Conservation (phyloP, 805 yeast species). For the Yamadazyma paraphyllophila region DNA sequence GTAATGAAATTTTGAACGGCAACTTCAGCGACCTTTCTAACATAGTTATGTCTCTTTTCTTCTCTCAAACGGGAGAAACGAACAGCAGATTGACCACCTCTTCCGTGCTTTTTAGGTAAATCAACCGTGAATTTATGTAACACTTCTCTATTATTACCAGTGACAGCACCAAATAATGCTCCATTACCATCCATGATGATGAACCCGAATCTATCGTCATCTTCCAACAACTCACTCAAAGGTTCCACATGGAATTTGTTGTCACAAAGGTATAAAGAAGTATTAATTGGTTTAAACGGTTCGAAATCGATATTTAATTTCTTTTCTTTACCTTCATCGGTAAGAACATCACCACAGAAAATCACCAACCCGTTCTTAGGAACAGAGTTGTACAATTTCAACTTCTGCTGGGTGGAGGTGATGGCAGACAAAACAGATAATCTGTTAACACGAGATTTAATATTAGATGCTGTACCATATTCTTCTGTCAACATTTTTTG, state of each 20-base stretch:
- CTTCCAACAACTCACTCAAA: conserved; percentile 85
- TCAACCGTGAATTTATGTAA: conserved; percentile 94
- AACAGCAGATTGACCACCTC: conserved; percentile 99
- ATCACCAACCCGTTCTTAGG: conserved; percentile 95
- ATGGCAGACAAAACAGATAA: conserved; percentile 93
- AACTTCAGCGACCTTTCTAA: conserved; percentile 95
- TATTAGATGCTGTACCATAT: conserved; percentile 97
- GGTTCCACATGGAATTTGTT: conserved; percentile 98
- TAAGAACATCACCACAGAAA: conserved; percentile 97
- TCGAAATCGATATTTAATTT: conserved; percentile 96
- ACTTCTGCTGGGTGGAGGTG: conserved; percentile 95
- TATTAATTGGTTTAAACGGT: conserved; percentile 98
- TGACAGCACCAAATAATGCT: conserved; percentile 88
- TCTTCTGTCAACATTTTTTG: conserved; percentile 96
- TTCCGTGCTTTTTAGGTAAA: conserved; percentile 98
- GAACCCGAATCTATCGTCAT: conserved; percentile 95
- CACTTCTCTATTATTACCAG: conserved; percentile 96
- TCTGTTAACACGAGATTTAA: conserved; percentile 96
- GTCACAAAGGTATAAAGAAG: conserved; percentile 93
- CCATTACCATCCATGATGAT: conserved; percentile 99
- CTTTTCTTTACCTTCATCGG: conserved; percentile 96
- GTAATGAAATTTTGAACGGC: conserved; percentile 97
- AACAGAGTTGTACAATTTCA: conserved; percentile 82
- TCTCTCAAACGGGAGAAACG: conserved; percentile 99
- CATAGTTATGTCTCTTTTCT: conserved; percentile 98